A percentile compares a stretch with the other conserved stretches of the same genome.
These are phyloP conservation scores for Termitomyces sp. DNA, from an alignment of 768 basidiomycete species.

Conservation along the genomic window DNA sequence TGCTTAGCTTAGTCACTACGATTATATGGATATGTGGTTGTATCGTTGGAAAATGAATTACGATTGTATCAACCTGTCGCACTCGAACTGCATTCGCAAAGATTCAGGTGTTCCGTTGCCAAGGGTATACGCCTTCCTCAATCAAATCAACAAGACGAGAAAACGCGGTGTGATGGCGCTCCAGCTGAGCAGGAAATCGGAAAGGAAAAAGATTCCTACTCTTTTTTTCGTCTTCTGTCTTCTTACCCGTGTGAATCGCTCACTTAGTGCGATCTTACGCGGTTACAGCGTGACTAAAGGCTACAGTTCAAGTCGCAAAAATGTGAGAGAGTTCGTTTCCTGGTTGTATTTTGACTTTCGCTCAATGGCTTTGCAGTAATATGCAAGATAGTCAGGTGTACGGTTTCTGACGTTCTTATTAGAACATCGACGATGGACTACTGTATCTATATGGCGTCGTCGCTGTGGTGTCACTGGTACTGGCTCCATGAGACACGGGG, in stretches of 20 bases:
- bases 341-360: not conserved
- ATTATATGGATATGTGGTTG: not conserved
- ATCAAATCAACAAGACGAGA: not conserved
- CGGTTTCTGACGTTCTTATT: not conserved
- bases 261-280: no score
- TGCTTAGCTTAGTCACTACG: not conserved
- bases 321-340: not conserved
- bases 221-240: not conserved
- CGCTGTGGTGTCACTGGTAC: not conserved
- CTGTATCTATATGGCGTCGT: not conserved
- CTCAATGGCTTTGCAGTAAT: not conserved
- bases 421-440: not conserved
- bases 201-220: not conserved
- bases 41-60: not conserved
- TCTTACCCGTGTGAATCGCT: not conserved
- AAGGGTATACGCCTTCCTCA: not conserved
- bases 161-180: not conserved
- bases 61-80: not conserved
- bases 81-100: not conserved
- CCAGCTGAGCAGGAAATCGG: not conserved
- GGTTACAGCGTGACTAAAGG: not conserved
- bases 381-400: no score
- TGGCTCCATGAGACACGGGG: not conserved
- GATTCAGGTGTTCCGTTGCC: not conserved
- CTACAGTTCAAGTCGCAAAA: not conserved